Base-by-base conservation (phyloP, 2,329 filamentous ascomycete genomes). In the Sclerotinia subarctica region DNA sequence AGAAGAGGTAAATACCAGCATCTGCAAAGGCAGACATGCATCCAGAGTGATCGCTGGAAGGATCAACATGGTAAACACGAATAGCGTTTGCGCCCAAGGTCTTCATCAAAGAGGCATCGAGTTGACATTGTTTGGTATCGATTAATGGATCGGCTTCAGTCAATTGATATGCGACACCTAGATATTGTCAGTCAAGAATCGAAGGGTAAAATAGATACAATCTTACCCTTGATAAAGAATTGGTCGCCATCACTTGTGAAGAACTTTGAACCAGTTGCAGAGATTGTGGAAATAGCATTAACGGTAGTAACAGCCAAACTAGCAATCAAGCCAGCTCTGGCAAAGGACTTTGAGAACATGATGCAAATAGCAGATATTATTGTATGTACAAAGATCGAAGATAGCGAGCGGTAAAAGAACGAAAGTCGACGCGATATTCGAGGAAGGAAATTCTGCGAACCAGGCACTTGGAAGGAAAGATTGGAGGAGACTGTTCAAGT, bases 21-120 rank as follows among this genome's bases (percentile, higher is more conserved):
- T 93, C 87, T 17, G 86, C 88, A 77, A 97, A 92, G 1, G 88
- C 89, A 66, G 83, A 83, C 92, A 97, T 96, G 81, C 93, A 97
- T 26, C 84, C 89, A 68, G 86, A 83, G 78, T 97, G 94, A 77
- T 94, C 82, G 44, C 81, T 86, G 3, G 80, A 78, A 2, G 91
- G 81, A 74, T 96, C 89, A 70, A 97, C 92, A 76, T 96, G 92
- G 79, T 97, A 97, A 69, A 95, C 90, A 68, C 93, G 91, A 75
- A 96, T 93, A 42, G 90, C 85, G 78, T 96, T 96, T 77, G 90
- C 87, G 70, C 92, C 92, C 66, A 97, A 82, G 24, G 88, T 86
- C 78, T 91, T 85, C 91, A 96, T 96, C 76, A 94, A 83, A 21
- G 81, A 78, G 53, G 89, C 89, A 80, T 97, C 93, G 73, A 88